Evolutionary conservation across 2,329 filamentous ascomycete species (phyloP).

Genomic region (Colletotrichum sansevieriae): DNA sequence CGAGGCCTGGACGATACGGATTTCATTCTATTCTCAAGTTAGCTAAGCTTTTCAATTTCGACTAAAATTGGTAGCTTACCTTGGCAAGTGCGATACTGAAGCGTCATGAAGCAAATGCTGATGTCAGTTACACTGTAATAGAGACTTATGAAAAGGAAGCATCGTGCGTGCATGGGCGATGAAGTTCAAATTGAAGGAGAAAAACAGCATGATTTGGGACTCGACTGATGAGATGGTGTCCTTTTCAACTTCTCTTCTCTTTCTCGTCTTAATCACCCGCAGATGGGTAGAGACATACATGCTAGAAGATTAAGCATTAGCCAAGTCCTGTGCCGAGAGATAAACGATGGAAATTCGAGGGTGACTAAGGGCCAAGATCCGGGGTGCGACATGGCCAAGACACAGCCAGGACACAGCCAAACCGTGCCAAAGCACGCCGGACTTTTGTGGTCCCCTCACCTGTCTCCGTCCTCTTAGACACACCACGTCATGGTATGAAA

Average conservation of each 20-base stretch:
- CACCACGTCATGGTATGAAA: neutral
- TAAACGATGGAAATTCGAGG: neutral
- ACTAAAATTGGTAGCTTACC: constrained; percentile 52
- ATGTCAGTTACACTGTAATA: constrained; percentile 48
- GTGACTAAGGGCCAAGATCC: constrained; percentile 15
- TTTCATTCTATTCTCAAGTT: constrained; percentile 71
- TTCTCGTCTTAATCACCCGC: constrained; percentile 49
- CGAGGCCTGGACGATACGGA: constrained; percentile 92
- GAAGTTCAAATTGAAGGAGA: constrained; percentile 5
- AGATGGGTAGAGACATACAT: constrained; percentile 64
- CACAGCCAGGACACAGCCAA: constrained; percentile 14
- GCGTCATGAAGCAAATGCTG: constrained; percentile 43
- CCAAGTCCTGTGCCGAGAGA: constrained; percentile 37
- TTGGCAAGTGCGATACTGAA: constrained; percentile 81
- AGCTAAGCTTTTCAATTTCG: neutral
- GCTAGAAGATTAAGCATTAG: constrained; percentile 49
- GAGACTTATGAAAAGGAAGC: constrained; percentile 42
- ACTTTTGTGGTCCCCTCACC: constrained; percentile 21
- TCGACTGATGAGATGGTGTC: constrained; percentile 65
- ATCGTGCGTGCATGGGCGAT: constrained; percentile 41
- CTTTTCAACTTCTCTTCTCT: constrained; percentile 49
- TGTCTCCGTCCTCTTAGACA: constrained; percentile 21
- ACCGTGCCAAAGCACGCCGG: constrained; percentile 10
- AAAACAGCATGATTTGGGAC: constrained; percentile 53
- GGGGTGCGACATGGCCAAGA: constrained; percentile 35